Percentiles rank a stretch among this genome's conserved stretches.
phyloP scores from a whole-genome alignment of 2,329 filamentous ascomycete genomes.

The Madurella mycetomatis region DNA sequence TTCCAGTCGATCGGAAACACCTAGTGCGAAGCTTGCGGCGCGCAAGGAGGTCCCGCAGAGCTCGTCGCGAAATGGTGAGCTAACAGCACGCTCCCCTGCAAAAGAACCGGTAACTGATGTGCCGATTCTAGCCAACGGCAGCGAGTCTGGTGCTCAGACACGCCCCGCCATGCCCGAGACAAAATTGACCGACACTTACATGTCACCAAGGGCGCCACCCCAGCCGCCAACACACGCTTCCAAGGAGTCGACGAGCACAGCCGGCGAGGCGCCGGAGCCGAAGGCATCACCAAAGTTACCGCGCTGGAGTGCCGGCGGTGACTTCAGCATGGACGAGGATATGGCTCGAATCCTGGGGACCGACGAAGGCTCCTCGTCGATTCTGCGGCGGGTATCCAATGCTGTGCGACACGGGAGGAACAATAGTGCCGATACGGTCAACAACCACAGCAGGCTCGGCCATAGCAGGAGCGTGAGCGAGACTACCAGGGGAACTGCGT shows the following conservation, averaged over 20 bases:
- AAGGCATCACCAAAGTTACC: constrained; percentile 63
- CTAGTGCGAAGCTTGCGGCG: constrained; percentile 47
- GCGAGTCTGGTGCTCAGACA: constrained; percentile 19
- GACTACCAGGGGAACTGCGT: constrained; percentile 59
- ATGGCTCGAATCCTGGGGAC: constrained; percentile 82
- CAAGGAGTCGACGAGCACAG: constrained; percentile 47
- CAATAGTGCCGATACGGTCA: constrained; percentile 65
- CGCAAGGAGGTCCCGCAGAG: constrained; percentile 59
- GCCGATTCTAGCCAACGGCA: constrained; percentile 36
- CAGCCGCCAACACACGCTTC: constrained; percentile 43
- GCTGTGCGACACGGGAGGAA: constrained; percentile 90
- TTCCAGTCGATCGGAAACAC: constrained; percentile 37
- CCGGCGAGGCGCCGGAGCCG: constrained; percentile 37
- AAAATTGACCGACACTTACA: constrained; percentile 50
- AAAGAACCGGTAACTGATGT: constrained; percentile 16
- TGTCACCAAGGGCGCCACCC: constrained; percentile 54
- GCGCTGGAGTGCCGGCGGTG: constrained; percentile 72
- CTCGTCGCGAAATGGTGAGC: constrained; percentile 42
- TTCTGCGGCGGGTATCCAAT: constrained; percentile 85
- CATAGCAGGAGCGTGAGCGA: constrained; percentile 63
- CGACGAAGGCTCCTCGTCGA: constrained; percentile 72
- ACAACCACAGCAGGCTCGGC: constrained; percentile 39
- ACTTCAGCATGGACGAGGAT: constrained; percentile 94
- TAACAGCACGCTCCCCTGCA: constrained; percentile 2
- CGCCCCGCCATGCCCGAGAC: constrained; percentile 35